Conservation (phyloP, 1,284 basidiomycete species). For the Xerocomus minutiporus region DNA sequence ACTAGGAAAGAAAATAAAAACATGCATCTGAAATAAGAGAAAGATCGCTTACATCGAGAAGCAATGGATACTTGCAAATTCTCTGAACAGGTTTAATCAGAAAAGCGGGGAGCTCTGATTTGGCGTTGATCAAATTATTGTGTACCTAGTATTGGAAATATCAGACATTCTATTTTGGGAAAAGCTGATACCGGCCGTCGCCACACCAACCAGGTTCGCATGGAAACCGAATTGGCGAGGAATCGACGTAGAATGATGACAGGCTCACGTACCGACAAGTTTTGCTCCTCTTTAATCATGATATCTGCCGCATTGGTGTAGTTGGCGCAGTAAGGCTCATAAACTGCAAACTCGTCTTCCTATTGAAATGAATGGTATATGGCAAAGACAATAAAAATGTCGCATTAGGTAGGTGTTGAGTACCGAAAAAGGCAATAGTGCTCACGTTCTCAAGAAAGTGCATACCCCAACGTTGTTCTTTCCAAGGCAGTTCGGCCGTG, state of each 20-base stretch:
- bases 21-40: not conserved
- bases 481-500: constrained; percentile 78
- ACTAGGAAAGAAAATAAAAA: constrained; percentile 37
- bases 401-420: constrained; percentile 35
- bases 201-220: constrained; percentile 35
- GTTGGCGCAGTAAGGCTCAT: constrained; percentile 98
- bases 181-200: constrained; percentile 34
- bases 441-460: constrained; percentile 78
- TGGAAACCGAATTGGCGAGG: constrained; percentile 16
- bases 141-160: constrained; percentile 45
- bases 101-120: constrained; percentile 86
- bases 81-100: constrained; percentile 90
- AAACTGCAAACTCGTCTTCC: constrained; percentile 92
- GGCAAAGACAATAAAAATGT: constrained; percentile 31
- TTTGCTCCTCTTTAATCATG: constrained; percentile 81
- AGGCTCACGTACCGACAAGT: constrained; percentile 64
- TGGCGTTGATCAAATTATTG: constrained; percentile 75
- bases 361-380: constrained; percentile 34
- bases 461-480: constrained; percentile 85
- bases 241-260: constrained; percentile 9
- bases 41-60: constrained; percentile 75
- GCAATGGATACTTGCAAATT: constrained; percentile 88
- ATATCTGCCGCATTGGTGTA: constrained; percentile 85
- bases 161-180: constrained; percentile 24
- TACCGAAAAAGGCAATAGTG: constrained; percentile 28